Evolutionary conservation across 140 eudicot genomes (phyloP).

Genomic region (Erigeron philadelphicus): DNA sequence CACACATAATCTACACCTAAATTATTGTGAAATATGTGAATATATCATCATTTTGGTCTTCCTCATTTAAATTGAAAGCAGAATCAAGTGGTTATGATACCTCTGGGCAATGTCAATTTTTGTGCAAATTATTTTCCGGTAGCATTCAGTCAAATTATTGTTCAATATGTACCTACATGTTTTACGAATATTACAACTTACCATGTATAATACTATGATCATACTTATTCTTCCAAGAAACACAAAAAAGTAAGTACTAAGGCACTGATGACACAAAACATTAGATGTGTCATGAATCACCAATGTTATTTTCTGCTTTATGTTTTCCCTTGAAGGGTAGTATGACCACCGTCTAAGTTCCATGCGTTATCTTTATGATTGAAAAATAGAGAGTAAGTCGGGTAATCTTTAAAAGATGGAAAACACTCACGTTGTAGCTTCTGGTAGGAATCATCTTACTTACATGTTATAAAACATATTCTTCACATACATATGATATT

Average conservation of each 20-base stretch:
- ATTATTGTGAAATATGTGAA: not conserved
- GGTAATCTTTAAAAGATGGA: not conserved
- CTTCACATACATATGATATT: not conserved
- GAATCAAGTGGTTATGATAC: not conserved
- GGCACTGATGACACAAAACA: not conserved
- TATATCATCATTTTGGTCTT: not conserved
- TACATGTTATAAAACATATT: not conserved
- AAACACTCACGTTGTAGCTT: not conserved
- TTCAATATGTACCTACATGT: not conserved
- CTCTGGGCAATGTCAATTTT: not conserved
- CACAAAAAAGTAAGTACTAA: not conserved
- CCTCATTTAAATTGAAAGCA: not conserved
- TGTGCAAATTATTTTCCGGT: not conserved
- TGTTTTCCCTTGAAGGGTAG: not conserved
- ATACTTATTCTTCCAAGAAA: slow-evolving; percentile 5
- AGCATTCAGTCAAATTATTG: not conserved
- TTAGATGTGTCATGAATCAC: not conserved
- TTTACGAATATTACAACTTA: not conserved
- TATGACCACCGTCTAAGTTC: not conserved
- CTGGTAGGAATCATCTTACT: not conserved
- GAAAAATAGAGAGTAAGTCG: not conserved
- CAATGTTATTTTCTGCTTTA: not conserved
- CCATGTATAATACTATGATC: not conserved
- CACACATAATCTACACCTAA: not conserved
- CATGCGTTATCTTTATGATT: not conserved